Conservation (phyloP, 2,329 filamentous ascomycete genomes). For the Colletotrichum plurivorum region DNA sequence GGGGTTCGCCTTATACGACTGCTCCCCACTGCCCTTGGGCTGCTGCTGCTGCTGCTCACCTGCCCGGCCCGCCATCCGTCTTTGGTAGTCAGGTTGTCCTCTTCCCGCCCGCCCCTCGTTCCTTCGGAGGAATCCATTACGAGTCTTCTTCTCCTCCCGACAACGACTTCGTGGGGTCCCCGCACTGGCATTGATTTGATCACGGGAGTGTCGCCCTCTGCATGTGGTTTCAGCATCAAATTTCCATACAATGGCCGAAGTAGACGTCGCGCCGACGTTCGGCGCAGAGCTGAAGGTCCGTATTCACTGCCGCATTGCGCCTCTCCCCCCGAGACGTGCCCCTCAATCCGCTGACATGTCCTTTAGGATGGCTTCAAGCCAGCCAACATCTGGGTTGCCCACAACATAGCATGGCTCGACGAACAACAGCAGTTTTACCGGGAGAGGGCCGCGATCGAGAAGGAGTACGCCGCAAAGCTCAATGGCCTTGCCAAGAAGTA, state of each 20-base stretch:
- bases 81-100: constrained; percentile 30
- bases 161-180: constrained; percentile 4
- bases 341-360: constrained; percentile 38
- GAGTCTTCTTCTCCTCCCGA: constrained; percentile 12
- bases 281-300: constrained; percentile 93
- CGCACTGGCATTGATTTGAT: neutral
- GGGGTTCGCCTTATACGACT: constrained; percentile 38
- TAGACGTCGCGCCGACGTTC: constrained; percentile 88
- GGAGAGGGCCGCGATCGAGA: constrained; percentile 93
- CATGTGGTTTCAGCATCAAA: constrained; percentile 30
- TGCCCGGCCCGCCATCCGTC: constrained; percentile 36
- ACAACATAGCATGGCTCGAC: constrained; percentile 94
- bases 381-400: constrained; percentile 90
- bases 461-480: constrained; percentile 94
- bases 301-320: constrained; percentile 30
- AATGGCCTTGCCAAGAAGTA: constrained; percentile 93
- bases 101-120: constrained; percentile 25
- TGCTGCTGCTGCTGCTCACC: constrained; percentile 6
- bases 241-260: constrained; percentile 76
- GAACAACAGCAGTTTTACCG: constrained; percentile 98
- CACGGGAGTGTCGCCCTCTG: constrained; percentile 14
- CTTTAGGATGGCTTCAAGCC: constrained; percentile 94
- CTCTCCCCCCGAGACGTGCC: constrained; percentile 15
- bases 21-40: constrained; percentile 20
- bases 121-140: constrained; percentile 31